Percentiles rank a stretch among this genome's conserved stretches.
Conservation (phyloP, 2,329 filamentous ascomycete species). For the Stemphylium vesicarium region DNA sequence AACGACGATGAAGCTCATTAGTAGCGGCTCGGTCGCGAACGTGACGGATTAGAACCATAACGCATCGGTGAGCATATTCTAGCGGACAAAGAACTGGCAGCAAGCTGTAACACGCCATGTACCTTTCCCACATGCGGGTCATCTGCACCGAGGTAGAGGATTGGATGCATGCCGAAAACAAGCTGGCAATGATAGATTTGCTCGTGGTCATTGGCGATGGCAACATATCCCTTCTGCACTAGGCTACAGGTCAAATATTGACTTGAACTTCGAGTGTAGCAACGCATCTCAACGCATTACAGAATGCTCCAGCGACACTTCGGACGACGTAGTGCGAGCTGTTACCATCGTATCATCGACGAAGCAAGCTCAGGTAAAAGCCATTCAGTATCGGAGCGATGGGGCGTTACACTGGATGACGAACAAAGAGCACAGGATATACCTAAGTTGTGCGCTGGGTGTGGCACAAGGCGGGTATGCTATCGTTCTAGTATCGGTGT, state of each 20-base stretch:
- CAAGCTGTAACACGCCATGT: background rate
- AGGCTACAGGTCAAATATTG: background rate
- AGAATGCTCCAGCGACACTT: background rate
- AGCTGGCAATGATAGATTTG: background rate
- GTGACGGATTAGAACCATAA: background rate
- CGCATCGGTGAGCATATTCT: background rate
- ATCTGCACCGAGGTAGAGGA: background rate
- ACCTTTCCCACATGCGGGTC: background rate
- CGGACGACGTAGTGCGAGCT: background rate
- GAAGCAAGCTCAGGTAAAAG: background rate
- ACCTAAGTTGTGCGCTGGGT: background rate
- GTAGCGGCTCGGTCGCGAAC: background rate
- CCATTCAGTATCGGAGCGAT: background rate
- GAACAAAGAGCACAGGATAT: background rate
- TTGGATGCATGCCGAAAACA: background rate
- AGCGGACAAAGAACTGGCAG: background rate
- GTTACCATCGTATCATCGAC: background rate
- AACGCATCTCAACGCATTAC: background rate
- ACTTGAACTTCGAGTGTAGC: background rate
- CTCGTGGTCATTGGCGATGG: background rate
- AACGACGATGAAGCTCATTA: background rate
- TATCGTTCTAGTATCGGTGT: too few relatives aligned
- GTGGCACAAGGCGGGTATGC: background rate
- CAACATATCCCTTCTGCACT: background rate
- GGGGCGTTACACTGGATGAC: background rate